These are phyloP conservation scores for Pseudopyrenochaeta lycopersici DNA, from an alignment of 2,329 filamentous ascomycete genomes.

Conservation along the genomic window DNA sequence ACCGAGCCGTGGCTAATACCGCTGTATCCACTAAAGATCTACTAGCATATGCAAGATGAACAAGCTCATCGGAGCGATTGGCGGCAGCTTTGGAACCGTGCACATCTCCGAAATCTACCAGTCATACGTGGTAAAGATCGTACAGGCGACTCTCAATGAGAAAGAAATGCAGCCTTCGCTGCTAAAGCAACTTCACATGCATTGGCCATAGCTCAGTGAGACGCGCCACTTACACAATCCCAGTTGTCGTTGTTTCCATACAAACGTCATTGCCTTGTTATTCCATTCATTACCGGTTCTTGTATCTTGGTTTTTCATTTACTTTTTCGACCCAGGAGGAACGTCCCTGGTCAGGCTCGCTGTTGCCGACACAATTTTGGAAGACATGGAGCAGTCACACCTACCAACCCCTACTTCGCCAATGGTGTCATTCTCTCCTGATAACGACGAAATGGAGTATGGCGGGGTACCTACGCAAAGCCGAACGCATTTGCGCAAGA, in stretches of 20 bases:
- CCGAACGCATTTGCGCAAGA: conserved; percentile 57
- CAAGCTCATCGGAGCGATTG: conserved; percentile 1
- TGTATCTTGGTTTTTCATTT: neutral
- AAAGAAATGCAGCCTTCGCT: conserved; percentile 1
- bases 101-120: neutral
- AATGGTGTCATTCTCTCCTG: conserved; percentile 8
- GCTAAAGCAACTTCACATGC: neutral
- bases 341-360: neutral
- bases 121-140: neutral
- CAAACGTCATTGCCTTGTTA: neutral
- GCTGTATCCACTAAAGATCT: neutral
- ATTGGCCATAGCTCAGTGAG: neutral
- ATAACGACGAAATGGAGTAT: conserved; percentile 23
- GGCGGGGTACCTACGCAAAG: conserved; percentile 12
- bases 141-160: neutral
- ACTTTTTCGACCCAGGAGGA: neutral
- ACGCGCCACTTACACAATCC: conserved; percentile 4
- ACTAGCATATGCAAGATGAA: conserved; percentile 7
- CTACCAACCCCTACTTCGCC: conserved; percentile 7
- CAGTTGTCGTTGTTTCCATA: neutral
- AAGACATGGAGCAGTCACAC: conserved; percentile 9
- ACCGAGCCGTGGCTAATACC: conserved; percentile 1
- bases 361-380: conserved; percentile 2
- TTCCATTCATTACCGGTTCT: neutral
- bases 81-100: conserved; percentile 2